phyloP scores from a whole-genome alignment of 1,139 yeast genomes.

The Chernovozyma sophiae-reginae region DNA sequence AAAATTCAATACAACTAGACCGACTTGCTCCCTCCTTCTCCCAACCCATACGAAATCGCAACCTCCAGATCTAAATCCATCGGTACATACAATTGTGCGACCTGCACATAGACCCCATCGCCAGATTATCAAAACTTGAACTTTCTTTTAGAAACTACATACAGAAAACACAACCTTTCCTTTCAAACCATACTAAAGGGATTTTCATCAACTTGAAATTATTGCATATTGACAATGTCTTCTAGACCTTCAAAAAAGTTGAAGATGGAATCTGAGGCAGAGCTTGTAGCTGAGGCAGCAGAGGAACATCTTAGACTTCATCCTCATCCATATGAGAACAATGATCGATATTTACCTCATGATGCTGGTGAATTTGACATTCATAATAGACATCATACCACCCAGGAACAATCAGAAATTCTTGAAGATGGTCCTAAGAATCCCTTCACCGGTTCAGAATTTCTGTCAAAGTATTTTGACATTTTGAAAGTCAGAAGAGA shows the following conservation, averaged over 20 bases:
- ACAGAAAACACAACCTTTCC: too few species aligned
- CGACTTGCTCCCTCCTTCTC: too few species aligned
- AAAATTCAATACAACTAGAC: too few species aligned
- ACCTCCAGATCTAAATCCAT: too few species aligned
- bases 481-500: conserved; percentile 77
- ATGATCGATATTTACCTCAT: conserved; percentile 22
- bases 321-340: conserved; percentile 23
- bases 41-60: too few species aligned
- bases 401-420: conserved; percentile 62
- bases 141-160: too few species aligned
- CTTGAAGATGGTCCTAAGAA: conserved; percentile 64
- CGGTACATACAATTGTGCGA: too few species aligned
- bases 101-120: too few species aligned
- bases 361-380: conserved; percentile 56
- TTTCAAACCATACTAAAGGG: too few species aligned
- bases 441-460: conserved; percentile 71
- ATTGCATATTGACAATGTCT: conserved; percentile 2
- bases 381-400: conserved; percentile 61
- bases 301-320: conserved; percentile 39
- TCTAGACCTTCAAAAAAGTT: conserved; percentile 21
- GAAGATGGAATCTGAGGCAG: conserved; percentile 46
- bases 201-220: too few species aligned
- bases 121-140: too few species aligned
- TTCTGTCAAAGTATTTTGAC: conserved; percentile 64
- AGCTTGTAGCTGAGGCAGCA: conserved; percentile 53